Conservation (phyloP, 2,329 filamentous ascomycete genomes). For the Sodiomyces alkalinus region DNA sequence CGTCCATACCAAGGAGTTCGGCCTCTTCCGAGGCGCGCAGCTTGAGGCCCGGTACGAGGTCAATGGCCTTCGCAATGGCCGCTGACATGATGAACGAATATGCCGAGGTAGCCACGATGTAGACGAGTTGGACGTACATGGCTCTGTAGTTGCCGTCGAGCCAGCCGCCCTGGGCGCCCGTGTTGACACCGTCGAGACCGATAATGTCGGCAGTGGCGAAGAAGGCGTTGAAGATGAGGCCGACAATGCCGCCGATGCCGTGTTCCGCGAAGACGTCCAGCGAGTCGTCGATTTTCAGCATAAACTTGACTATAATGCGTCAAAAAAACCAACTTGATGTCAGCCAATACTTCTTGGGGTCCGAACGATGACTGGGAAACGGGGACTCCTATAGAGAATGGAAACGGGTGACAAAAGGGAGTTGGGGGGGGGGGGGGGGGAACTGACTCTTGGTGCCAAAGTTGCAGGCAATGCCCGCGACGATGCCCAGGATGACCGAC, state of each 20-base stretch:
- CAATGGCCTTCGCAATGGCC: constrained; percentile 58
- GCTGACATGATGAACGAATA: constrained; percentile 65
- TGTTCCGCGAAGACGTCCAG: constrained; percentile 62
- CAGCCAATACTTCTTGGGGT: too few relatives aligned
- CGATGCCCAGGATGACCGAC: constrained; percentile 49
- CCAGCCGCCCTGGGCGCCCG: constrained; percentile 51
- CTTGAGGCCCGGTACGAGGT: constrained; percentile 61
- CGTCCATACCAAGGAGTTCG: constrained; percentile 76
- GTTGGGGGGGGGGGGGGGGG: too few relatives aligned
- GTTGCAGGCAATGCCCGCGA: constrained; percentile 51
- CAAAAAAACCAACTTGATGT: too few relatives aligned
- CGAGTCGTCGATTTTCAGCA: constrained; percentile 52
- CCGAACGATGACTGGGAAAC: too few relatives aligned
- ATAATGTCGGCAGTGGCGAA: constrained; percentile 58
- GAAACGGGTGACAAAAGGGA: too few relatives aligned
- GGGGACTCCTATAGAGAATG: too few relatives aligned
- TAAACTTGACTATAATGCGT: constrained; percentile 48
- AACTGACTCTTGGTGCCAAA: constrained; percentile 56
- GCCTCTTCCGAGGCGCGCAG: constrained; percentile 70
- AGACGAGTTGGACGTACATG: constrained; percentile 68
- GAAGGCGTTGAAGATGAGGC: constrained; percentile 57
- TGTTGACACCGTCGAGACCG: constrained; percentile 64
- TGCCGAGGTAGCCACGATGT: constrained; percentile 48
- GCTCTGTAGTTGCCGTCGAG: constrained; percentile 60
- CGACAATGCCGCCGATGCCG: constrained; percentile 53